Evolutionary conservation across 1,139 yeast species (phyloP).

Genomic region (Candida tropicalis): DNA sequence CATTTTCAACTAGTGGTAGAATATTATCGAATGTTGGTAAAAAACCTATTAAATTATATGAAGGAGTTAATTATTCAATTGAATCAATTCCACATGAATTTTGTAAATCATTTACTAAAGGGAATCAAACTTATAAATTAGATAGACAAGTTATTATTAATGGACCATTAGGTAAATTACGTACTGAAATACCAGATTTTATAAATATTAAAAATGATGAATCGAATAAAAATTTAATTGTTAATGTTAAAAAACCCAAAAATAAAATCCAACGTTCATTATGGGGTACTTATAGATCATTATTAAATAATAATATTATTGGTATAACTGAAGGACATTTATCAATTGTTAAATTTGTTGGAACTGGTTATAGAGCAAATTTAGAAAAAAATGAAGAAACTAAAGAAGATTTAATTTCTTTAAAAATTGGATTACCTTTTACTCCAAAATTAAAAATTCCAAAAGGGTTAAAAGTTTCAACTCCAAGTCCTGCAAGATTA

Average conservation of each 20-base stretch:
- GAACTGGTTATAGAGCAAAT: slow-evolving; percentile 94
- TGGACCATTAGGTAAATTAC: slow-evolving; percentile 81
- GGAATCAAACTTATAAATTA: slow-evolving; percentile 59
- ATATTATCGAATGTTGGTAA: slow-evolving; percentile 44
- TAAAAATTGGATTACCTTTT: slow-evolving; percentile 73
- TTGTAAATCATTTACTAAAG: slow-evolving; percentile 66
- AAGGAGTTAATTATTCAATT: slow-evolving; percentile 34
- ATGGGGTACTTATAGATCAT: slow-evolving; percentile 95
- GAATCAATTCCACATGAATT: slow-evolving; percentile 47
- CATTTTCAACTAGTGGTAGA: slow-evolving; percentile 29
- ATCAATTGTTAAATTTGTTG: slow-evolving; percentile 85
- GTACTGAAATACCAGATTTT: slow-evolving; percentile 72
- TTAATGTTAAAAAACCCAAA: slow-evolving; percentile 58
- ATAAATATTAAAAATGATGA: slow-evolving; percentile 42
- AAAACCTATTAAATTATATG: slow-evolving; percentile 37
- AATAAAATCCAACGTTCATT: slow-evolving; percentile 76
- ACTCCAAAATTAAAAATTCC: slow-evolving; percentile 83
- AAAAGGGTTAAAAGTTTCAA: slow-evolving; percentile 66
- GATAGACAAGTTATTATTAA: slow-evolving; percentile 64
- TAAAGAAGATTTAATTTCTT: slow-evolving; percentile 59
- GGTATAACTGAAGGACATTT: slow-evolving; percentile 96
- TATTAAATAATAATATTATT: slow-evolving; percentile 71
- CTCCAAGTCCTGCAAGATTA: slow-evolving; percentile 88
- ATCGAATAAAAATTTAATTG: slow-evolving; percentile 42
- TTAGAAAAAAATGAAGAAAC: slow-evolving; percentile 59